Evolutionary conservation across 768 basidiomycete genomes (phyloP), one percentile per base, ranked within the genome.

Genomic region (Pleurotus sapidus): DNA sequence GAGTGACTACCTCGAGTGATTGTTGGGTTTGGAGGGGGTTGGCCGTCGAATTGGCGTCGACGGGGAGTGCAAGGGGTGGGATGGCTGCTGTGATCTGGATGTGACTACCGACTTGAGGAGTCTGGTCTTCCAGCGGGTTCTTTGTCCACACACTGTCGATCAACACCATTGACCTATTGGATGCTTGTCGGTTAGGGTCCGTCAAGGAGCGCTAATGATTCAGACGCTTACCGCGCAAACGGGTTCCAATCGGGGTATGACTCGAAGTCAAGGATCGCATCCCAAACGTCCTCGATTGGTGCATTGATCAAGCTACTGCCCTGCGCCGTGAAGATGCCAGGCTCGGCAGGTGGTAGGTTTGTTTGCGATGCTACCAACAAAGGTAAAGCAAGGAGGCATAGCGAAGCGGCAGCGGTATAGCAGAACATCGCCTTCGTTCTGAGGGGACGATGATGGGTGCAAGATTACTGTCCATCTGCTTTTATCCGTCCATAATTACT

Each of bases 201-300:
- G 9, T 27, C 54, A 43, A 55, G 55, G 47, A 56, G 45, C 3
- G 2, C 9, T 11, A 34, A 34, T 2, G 8, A 34, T 11, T 7
- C 9, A 2, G 20, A 7, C 18, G 58, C 64, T 61, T 30, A 68
- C 68, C 68, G 61, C 8, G 67, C 67, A 42, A 71, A 70, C 8
- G 67, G 77, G 49, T 69, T 80, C 84, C 84, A 85, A 61, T 81
- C 74, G 1, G 65, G 64, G 60, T 85, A 85, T 4, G 73, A 67
- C 2, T 66, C 62, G 69, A 84, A 84, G 69, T 84, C 80, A 55
- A 80, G 70, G 49, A 85, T 61, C 4, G 75, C 70, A 6, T 66
- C 59, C 84, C 84, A 85, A 4, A 81, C 82, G 27, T 66, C 59
- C 39, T 78, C 70, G 25, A 77, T 68, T 3, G 82, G 81, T 4